These are phyloP conservation scores for Prototheca cutis DNA, from an alignment of 163 green algal genomes.

Conservation along the genomic window DNA sequence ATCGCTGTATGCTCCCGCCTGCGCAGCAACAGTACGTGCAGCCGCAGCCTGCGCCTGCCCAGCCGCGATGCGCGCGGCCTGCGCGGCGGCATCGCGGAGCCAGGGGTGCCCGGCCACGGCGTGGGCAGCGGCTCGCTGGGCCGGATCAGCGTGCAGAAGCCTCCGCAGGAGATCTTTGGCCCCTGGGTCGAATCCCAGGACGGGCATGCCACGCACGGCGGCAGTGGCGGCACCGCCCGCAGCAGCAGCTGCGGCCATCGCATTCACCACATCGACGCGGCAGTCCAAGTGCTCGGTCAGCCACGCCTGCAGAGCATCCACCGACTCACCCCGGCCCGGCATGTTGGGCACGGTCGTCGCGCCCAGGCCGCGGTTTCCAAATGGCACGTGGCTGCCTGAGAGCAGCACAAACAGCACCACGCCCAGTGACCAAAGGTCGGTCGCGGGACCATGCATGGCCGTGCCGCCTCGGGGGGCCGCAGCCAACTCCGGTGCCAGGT, in stretches of 20 bases:
- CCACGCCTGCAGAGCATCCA: slow-evolving; percentile 27
- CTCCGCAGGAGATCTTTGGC: slow-evolving; percentile 18
- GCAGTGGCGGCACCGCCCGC: background rate
- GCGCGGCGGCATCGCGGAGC: slow-evolving; percentile 1
- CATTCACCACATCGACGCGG: slow-evolving; percentile 18
- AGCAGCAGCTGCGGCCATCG: slow-evolving; percentile 6
- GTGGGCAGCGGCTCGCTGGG: slow-evolving; percentile 16
- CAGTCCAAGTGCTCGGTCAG: slow-evolving; percentile 19
- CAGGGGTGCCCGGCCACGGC: slow-evolving; percentile 15
- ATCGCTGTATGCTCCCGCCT: too few relatives aligned
- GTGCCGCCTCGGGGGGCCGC: background rate
- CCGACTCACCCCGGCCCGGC: slow-evolving; percentile 4
- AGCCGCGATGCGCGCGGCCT: background rate
- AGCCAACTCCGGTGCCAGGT: slow-evolving; percentile 22
- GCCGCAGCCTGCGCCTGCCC: background rate
- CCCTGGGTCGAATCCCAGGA: slow-evolving; percentile 16
- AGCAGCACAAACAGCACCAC: slow-evolving; percentile 29
- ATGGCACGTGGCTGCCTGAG: slow-evolving; percentile 24
- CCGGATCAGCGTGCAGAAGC: slow-evolving; percentile 36
- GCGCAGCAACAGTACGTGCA: too few relatives aligned
- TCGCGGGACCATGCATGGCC: slow-evolving; percentile 1
- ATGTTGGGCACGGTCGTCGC: slow-evolving; percentile 22
- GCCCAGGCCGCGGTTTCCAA: slow-evolving; percentile 23
- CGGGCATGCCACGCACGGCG: background rate
- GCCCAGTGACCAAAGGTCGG: slow-evolving; percentile 29